Evolutionary conservation across 768 basidiomycete species (phyloP), one percentile per base, ranked within the genome.

Genomic region (Serendipita sp.): DNA sequence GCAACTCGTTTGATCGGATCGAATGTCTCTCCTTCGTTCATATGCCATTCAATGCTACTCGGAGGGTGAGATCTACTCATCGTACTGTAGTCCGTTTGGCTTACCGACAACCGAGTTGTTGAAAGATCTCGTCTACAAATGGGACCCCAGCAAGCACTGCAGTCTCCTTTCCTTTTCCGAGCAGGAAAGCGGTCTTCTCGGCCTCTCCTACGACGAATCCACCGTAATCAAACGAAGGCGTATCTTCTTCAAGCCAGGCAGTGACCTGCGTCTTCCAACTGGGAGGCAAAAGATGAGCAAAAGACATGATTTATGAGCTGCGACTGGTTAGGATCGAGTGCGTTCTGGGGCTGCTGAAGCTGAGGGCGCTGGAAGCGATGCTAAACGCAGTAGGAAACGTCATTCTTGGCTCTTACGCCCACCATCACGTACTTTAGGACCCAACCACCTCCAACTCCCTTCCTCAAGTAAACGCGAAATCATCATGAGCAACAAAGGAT

Each of bases 191-290:
- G 71, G 88, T 85, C 43, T 91, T 83, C 41, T 81, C 75, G 4
- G 81, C 86, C 70, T 98, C 94, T 14, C 95, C 95, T 7, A 99
- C 95, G 53, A 98, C 91, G 69, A 88, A 95, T 1, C 95, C 95
- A 42, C 88, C 94, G 66, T 91, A 96, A 73, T 99, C 95, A 67
- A 97, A 96, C 0, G 90, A 93, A 0, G 95, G 95, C 0, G 86
- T 88, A 70, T 98, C 95, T 74, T 99, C 95, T 5, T 82, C 82
- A 31, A 94, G 81, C 95, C 95, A 99, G 14, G 71, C 75, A 2
- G 79, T 74, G 61, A 98, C 80, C 66, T 90, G 84, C 0, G 80
- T 68, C 72, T 88, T 91, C 95, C 94, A 98, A 69, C 85, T 90
- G 0, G 92, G 90, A 33, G 95, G 93, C 9, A 98, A 79, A n/a